A percentile compares a stretch with the other conserved stretches of the same genome.
Conservation (phyloP, 352 stramenopile species). For the Phytopythium litorale region DNA sequence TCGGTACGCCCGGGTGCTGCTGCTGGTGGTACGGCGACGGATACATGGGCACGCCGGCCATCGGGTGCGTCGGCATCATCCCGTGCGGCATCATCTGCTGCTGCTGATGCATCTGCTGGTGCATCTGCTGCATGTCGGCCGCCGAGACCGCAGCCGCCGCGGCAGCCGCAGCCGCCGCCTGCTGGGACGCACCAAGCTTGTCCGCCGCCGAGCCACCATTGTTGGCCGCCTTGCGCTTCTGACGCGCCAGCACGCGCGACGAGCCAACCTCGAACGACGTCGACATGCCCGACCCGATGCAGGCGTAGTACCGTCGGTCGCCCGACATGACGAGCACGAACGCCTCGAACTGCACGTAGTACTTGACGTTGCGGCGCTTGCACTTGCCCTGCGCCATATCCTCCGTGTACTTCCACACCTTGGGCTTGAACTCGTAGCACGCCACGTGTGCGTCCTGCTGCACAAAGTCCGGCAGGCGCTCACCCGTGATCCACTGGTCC, state of each 20-base stretch:
- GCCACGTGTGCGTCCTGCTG: conserved; percentile 68
- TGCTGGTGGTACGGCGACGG: conserved; percentile 13
- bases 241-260: conserved; percentile 72
- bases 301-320: conserved; percentile 79
- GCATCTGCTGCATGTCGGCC: conserved; percentile 19
- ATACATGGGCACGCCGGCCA: conserved; percentile 16
- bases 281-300: conserved; percentile 84
- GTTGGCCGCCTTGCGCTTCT: conserved; percentile 81
- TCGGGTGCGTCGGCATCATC: conserved; percentile 30
- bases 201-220: conserved; percentile 24
- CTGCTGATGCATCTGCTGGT: conserved; percentile 20
- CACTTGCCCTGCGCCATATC: conserved; percentile 88
- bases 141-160: conserved; percentile 1
- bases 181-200: conserved; percentile 17
- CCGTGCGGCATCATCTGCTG: conserved; percentile 15
- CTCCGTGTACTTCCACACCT: conserved; percentile 88
- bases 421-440: conserved; percentile 87
- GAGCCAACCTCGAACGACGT: conserved; percentile 85
- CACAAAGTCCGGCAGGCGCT: conserved; percentile 81
- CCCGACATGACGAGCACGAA: conserved; percentile 72
- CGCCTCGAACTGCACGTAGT: conserved; percentile 87
- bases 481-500: conserved; percentile 82
- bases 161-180: not conserved
- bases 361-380: conserved; percentile 86
- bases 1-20: conserved; percentile 1